phyloP scores from a whole-genome alignment of 2,329 filamentous ascomycete species.

The Herpomyces periplanetae region DNA sequence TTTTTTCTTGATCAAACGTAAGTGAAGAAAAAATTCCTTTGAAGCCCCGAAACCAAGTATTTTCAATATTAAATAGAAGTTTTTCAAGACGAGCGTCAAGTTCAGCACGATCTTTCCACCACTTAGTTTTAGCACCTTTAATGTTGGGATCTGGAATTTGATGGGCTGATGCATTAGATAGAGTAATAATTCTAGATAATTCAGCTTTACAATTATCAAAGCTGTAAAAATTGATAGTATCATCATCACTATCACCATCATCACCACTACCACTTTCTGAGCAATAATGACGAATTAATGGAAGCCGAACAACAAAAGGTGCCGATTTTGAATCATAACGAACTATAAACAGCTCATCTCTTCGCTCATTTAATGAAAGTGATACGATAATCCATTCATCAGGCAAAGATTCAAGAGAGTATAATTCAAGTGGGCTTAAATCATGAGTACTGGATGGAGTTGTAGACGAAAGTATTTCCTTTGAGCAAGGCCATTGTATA shows the following conservation, averaged over 20 bases:
- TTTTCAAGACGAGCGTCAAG: slow-evolving; percentile 38
- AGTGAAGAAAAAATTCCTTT: slow-evolving; percentile 61
- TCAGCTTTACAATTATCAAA: slow-evolving; percentile 44
- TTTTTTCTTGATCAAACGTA: slow-evolving; percentile 16
- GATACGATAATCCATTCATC: slow-evolving; percentile 82
- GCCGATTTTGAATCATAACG: slow-evolving; percentile 31
- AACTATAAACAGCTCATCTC: slow-evolving; percentile 55
- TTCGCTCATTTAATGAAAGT: slow-evolving; percentile 38
- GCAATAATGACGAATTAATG: slow-evolving; percentile 42
- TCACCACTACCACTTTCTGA: no score
- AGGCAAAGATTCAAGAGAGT: no score
- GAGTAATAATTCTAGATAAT: slow-evolving; percentile 37
- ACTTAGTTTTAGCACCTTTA: slow-evolving; percentile 34
- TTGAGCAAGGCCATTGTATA: no score
- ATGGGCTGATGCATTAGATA: slow-evolving; percentile 52
- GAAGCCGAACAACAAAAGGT: slow-evolving; percentile 55
- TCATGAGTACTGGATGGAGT: no score
- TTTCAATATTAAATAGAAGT: slow-evolving; percentile 49
- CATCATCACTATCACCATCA: slow-evolving; percentile 22
- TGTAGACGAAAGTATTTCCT: no score
- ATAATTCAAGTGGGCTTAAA: no score
- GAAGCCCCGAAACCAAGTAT: slow-evolving; percentile 81
- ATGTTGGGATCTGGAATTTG: slow-evolving; percentile 19
- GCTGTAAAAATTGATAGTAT: slow-evolving; percentile 44
- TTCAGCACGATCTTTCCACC: slow-evolving; percentile 56